phyloP scores from a whole-genome alignment of 768 basidiomycete genomes.

The Collybia mongolica region DNA sequence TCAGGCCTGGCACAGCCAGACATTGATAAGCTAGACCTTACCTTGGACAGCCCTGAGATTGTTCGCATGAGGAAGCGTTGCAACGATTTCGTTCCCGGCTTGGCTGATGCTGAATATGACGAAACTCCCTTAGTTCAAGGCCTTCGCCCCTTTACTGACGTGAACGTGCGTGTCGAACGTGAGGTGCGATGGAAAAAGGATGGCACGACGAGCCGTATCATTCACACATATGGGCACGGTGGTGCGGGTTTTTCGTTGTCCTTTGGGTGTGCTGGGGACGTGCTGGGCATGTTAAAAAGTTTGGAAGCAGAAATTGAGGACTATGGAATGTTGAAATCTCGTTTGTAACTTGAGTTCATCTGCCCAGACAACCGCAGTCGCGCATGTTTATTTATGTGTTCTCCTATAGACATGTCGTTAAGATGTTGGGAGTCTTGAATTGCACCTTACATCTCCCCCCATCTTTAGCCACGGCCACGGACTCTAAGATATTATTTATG shows the following conservation, averaged over 20 bases:
- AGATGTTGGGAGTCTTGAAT: too few species aligned
- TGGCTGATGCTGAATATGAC: constrained; percentile 25
- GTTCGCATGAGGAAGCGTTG: constrained; percentile 27
- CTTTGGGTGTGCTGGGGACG: constrained; percentile 2
- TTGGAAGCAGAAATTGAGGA: background rate
- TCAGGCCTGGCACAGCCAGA: constrained; percentile 24
- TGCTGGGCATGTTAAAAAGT: background rate
- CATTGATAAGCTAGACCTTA: constrained; percentile 21
- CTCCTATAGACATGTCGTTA: too few species aligned
- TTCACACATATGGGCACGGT: constrained; percentile 22
- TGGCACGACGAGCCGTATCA: constrained; percentile 2
- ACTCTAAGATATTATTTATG: too few species aligned
- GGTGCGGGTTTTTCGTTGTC: constrained; percentile 10
- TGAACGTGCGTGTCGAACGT: constrained; percentile 26
- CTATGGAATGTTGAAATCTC: background rate
- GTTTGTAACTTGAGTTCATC: background rate
- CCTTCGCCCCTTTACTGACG: constrained; percentile 23
- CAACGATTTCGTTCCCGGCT: constrained; percentile 23
- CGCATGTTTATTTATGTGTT: too few species aligned
- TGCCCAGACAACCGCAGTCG: too few species aligned
- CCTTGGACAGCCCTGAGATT: constrained; percentile 24
- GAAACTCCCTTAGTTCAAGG: constrained; percentile 24
- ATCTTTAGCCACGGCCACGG: too few species aligned
- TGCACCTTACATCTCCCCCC: too few species aligned
- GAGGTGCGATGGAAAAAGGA: constrained; percentile 21